Evolutionary conservation across 306 rosid species (phyloP).

Genomic region (Geum urbanum): DNA sequence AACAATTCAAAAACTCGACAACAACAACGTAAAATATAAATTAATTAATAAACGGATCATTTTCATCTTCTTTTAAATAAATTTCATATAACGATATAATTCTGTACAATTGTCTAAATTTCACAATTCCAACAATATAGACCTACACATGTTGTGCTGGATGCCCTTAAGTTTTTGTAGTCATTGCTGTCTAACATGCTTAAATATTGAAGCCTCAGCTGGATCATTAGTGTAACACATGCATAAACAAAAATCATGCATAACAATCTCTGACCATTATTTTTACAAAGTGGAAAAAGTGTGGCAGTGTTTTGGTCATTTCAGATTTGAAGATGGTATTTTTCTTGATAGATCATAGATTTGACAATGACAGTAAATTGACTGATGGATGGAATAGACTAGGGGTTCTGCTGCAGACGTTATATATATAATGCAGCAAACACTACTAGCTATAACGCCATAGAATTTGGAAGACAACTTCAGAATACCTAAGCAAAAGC

Average conservation of each 20-base stretch:
- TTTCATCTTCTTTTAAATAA: too few relatives aligned
- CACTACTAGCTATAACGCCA: slow-evolving; percentile 32
- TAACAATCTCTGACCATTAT: background rate
- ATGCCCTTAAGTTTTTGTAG: background rate
- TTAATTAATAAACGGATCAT: too few relatives aligned
- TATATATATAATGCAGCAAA: slow-evolving; percentile 52
- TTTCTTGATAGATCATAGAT: slow-evolving; percentile 23
- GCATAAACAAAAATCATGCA: slow-evolving; percentile 7
- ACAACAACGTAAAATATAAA: too few relatives aligned
- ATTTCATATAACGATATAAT: too few relatives aligned
- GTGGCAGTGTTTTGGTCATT: slow-evolving; percentile 22
- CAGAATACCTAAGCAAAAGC: background rate
- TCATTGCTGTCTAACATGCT: background rate
- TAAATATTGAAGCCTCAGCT: background rate
- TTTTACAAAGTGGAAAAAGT: background rate
- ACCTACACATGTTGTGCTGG: too few relatives aligned
- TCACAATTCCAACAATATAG: too few relatives aligned
- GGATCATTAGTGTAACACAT: too few relatives aligned
- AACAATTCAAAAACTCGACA: too few relatives aligned
- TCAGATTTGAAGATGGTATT: slow-evolving; percentile 7
- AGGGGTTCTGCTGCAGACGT: slow-evolving; percentile 28
- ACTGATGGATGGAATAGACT: slow-evolving; percentile 35
- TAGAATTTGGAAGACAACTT: slow-evolving; percentile 37
- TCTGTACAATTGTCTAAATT: too few relatives aligned
- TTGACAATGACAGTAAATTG: slow-evolving; percentile 51